Conservation (phyloP, 768 basidiomycete genomes). For the Coprinopsis cinerea region DNA sequence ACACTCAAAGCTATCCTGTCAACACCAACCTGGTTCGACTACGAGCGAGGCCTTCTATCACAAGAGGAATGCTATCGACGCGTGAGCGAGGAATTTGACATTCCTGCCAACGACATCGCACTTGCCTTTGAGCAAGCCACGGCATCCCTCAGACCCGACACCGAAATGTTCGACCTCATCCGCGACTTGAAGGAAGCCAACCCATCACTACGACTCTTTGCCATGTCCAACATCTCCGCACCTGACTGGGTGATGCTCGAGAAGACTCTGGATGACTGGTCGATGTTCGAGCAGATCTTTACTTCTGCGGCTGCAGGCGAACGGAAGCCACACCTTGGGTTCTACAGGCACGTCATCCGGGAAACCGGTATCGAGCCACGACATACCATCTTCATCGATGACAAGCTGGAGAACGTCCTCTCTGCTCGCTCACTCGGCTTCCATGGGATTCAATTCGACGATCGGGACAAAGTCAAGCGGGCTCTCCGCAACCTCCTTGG, state of each 20-base stretch:
- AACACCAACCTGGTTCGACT: slow-evolving; percentile 46
- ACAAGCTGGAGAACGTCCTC: slow-evolving; percentile 53
- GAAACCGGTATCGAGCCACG: slow-evolving; percentile 39
- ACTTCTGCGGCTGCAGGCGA: slow-evolving; percentile 47
- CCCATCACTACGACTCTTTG: slow-evolving; percentile 36
- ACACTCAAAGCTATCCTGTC: slow-evolving; percentile 36
- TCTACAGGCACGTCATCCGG: slow-evolving; percentile 44
- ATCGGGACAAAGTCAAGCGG: slow-evolving; percentile 33
- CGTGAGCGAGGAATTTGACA: slow-evolving; percentile 33
- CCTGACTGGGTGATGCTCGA: slow-evolving; percentile 45
- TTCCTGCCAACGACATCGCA: slow-evolving; percentile 34
- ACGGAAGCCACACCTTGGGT: slow-evolving; percentile 51
- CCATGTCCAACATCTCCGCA: slow-evolving; percentile 55
- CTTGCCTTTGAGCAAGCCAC: slow-evolving; percentile 42
- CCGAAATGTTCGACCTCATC: slow-evolving; percentile 40
- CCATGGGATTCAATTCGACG: slow-evolving; percentile 47
- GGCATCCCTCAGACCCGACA: slow-evolving; percentile 39
- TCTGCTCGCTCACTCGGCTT: slow-evolving; percentile 53
- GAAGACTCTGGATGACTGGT: slow-evolving; percentile 42
- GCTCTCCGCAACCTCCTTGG: slow-evolving; percentile 42
- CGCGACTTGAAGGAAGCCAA: slow-evolving; percentile 36
- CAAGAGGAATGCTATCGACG: slow-evolving; percentile 39
- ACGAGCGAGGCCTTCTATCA: slow-evolving; percentile 41
- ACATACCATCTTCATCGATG: slow-evolving; percentile 51
- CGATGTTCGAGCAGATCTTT: slow-evolving; percentile 43